phyloP scores from a whole-genome alignment of 352 stramenopile species.

The Paralagenidium karlingii region DNA sequence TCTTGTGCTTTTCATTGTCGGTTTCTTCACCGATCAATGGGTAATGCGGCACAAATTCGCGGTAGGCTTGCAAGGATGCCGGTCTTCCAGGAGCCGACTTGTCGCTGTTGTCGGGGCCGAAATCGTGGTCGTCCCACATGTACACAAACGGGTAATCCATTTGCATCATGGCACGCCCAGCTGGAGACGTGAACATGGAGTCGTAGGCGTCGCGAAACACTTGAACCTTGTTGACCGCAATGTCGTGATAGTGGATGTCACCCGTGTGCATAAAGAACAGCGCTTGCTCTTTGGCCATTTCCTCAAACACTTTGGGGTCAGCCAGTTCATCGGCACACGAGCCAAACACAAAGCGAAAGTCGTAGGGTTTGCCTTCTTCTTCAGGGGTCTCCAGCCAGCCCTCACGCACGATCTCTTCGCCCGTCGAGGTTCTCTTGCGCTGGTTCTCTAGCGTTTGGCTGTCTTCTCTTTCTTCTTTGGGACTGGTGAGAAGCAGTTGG shows the following conservation, averaged over 20 bases:
- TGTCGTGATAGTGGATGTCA: constrained; percentile 82
- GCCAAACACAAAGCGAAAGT: constrained; percentile 64
- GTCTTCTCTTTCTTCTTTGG: constrained; percentile 10
- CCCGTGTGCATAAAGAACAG: constrained; percentile 84
- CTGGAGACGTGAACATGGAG: constrained; percentile 56
- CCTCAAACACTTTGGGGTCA: constrained; percentile 48
- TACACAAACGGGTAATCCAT: constrained; percentile 81
- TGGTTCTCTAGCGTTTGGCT: neutral
- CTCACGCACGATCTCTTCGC: constrained; percentile 13
- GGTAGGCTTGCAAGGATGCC: constrained; percentile 64
- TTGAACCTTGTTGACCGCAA: constrained; percentile 44
- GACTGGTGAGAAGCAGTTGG: constrained; percentile 24
- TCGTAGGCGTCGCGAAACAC: constrained; percentile 50
- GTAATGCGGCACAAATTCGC: constrained; percentile 76
- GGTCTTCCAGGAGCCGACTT: constrained; percentile 52
- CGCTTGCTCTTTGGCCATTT: constrained; percentile 46
- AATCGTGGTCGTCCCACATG: constrained; percentile 89
- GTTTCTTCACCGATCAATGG: constrained; percentile 8
- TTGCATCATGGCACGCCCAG: constrained; percentile 53
- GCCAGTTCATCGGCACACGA: constrained; percentile 76
- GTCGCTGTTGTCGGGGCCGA: constrained; percentile 81
- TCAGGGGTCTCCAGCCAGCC: constrained; percentile 40
- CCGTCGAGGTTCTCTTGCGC: too few relatives aligned
- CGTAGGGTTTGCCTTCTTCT: constrained; percentile 23
- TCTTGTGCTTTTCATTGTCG: neutral